A percentile compares a stretch with the other conserved stretches of the same genome.
phyloP scores from a whole-genome alignment of 805 yeast species.

The Hanseniaspora mollemarum region DNA sequence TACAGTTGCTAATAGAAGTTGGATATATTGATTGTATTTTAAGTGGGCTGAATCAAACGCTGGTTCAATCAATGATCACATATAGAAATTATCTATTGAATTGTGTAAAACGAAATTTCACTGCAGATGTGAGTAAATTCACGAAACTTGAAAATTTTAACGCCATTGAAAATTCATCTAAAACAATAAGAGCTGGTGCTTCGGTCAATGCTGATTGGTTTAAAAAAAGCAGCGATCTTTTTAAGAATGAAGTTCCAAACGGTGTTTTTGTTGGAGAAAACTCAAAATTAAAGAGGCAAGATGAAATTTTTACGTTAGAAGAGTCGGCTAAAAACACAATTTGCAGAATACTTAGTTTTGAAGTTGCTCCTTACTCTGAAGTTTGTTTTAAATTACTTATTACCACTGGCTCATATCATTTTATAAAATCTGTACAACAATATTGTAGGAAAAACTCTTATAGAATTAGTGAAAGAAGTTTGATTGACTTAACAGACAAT shows the following conservation, averaged over 20 bases:
- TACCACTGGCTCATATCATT: neutral
- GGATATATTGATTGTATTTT: slow-evolving; percentile 47
- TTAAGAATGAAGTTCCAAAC: slow-evolving; percentile 24
- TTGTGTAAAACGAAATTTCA: neutral
- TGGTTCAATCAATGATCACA: neutral
- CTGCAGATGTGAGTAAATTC: neutral
- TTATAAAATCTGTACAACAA: neutral
- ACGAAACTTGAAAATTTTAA: neutral
- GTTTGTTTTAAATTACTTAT: neutral
- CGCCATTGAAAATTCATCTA: slow-evolving; percentile 16
- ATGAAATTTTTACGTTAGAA: slow-evolving; percentile 33
- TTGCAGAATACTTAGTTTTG: slow-evolving; percentile 43
- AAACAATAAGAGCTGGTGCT: slow-evolving; percentile 12
- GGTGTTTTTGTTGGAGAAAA: slow-evolving; percentile 20
- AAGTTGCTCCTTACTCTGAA: neutral
- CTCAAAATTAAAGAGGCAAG: neutral
- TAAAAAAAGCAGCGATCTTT: slow-evolving; percentile 22
- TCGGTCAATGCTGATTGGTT: neutral
- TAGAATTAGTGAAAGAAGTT: neutral
- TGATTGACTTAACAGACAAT: neutral
- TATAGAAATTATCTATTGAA: neutral
- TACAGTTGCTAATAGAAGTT: slow-evolving; percentile 36
- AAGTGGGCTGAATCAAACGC: slow-evolving; percentile 23
- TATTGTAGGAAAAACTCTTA: neutral
- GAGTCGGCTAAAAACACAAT: slow-evolving; percentile 25